Base-by-base conservation (phyloP, 2,329 filamentous ascomycete species). In the Cytospora schulzeri region DNA sequence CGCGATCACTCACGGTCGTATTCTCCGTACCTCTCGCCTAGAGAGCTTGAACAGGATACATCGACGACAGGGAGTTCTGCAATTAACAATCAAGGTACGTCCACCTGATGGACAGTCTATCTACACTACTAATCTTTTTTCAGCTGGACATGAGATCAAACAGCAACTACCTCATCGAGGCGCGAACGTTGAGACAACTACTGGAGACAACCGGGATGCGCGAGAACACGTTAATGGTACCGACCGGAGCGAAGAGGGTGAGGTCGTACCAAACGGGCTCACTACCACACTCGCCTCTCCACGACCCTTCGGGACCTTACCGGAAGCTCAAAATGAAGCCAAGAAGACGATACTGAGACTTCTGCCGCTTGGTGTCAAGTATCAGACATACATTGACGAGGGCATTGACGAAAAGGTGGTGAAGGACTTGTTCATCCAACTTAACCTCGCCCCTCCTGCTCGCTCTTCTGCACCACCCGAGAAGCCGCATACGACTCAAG, bases 301-400 rank as follows among this genome's bases (percentile, higher is more conserved):
- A 24, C 52, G 45, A 12, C 11, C 70, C 5, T 75, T 73, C 58
- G 71, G 68, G 50, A 75, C 74, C 0, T 52, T 79, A 5, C 66
- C 74, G 5, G 79, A 83, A 60, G 81, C 78, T 35, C 83, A 79
- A 61, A 85, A 84, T 67, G 80, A 85, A 68, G 91, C 91, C 0
- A 85, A 88, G 71, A 84, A 85, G 28, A 88, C 90, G 4, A 86
- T 93, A 48, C 75, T 91, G 33, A 83, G 85, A 45, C 78, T 93
- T 3, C 83, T 80, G 77, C 80, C 83, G 1, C 74, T 91, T 65
- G 90, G 91, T 57, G 86, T 96, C 64, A 86, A 86, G 24, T 96
- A 89, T 71, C 83, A 89, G 62, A 84, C 91, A 66, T 88, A 94
- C 63, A 79, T 93, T 15, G 81, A 87, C 14, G 90, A 94, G 74